These are phyloP conservation scores for Tillandsia fasciculata DNA, from an alignment of 176 grass and related monocot species.

Conservation along the genomic window DNA sequence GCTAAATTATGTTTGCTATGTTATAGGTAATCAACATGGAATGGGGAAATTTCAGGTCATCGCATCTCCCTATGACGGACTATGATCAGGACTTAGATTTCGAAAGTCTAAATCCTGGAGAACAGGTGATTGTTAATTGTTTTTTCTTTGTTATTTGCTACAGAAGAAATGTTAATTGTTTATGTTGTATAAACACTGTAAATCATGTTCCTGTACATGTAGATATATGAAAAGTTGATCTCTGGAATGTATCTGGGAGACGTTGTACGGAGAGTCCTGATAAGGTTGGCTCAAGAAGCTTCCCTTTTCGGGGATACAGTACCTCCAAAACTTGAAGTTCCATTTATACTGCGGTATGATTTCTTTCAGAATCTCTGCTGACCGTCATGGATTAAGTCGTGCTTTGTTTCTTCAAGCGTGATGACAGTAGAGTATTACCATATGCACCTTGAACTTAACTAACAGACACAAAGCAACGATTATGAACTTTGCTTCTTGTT, in stretches of 20 bases:
- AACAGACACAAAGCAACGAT: too few relatives aligned
- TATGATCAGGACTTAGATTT: slow-evolving; percentile 60
- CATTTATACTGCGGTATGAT: slow-evolving; percentile 50
- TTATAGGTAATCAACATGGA: slow-evolving; percentile 92
- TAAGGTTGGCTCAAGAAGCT: slow-evolving; percentile 66
- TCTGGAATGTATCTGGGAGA: slow-evolving; percentile 99
- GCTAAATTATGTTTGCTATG: not conserved
- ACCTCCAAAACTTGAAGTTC: slow-evolving; percentile 59
- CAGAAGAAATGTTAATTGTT: not conserved
- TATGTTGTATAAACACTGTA: not conserved
- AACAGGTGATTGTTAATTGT: slow-evolving; percentile 46
- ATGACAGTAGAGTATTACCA: too few relatives aligned
- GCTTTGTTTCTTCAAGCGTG: not conserved
- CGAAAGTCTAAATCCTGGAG: slow-evolving; percentile 78
- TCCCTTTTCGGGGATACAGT: slow-evolving; percentile 69
- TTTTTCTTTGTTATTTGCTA: slow-evolving; percentile 2
- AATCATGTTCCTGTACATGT: slow-evolving; percentile 14
- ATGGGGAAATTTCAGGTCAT: slow-evolving; percentile 84
- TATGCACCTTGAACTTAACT: too few relatives aligned
- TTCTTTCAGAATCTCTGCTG: not conserved
- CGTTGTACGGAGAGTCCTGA: slow-evolving; percentile 63
- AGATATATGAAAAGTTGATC: slow-evolving; percentile 98
- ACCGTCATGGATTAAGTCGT: not conserved
- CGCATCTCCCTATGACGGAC: slow-evolving; percentile 55
- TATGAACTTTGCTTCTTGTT: too few relatives aligned